Percentiles rank a stretch among this genome's conserved stretches.
Evolutionary conservation across 2,329 filamentous ascomycete genomes (phyloP).

Genomic region (Aspergillus aculeatus): DNA sequence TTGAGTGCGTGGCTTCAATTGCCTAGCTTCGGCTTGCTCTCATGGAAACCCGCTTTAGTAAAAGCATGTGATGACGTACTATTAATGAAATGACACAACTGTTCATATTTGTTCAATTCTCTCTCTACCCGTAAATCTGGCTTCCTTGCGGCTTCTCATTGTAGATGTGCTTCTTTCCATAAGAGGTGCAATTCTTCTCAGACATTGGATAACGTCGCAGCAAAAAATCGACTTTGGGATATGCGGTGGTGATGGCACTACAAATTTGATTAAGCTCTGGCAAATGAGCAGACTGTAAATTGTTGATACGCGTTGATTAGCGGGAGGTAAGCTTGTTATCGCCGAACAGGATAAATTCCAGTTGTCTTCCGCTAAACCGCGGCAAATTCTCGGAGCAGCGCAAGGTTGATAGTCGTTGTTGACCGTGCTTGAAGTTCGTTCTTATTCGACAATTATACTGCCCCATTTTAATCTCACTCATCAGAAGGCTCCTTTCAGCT

Average conservation of each 20-base stretch:
- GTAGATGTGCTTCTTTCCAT: background rate
- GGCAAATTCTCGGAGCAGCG: constrained; percentile 1
- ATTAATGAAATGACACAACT: constrained; percentile 29
- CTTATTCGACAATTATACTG: background rate
- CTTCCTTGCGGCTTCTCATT: background rate
- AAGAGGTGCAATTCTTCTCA: background rate
- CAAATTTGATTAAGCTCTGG: background rate
- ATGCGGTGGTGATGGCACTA: background rate
- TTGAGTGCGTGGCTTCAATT: constrained; percentile 23
- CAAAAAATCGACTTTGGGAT: background rate
- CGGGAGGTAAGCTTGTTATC: background rate
- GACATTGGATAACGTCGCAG: background rate
- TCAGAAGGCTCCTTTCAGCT: background rate
- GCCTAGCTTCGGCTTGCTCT: constrained; percentile 7
- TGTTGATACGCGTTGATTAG: background rate
- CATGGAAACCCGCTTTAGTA: constrained; percentile 12
- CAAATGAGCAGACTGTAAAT: background rate
- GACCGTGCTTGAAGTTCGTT: background rate
- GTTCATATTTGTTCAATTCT: constrained; percentile 6
- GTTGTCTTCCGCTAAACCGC: background rate
- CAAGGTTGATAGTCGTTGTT: background rate
- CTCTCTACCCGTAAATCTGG: background rate
- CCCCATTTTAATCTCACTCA: background rate
- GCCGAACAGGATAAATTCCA: background rate
- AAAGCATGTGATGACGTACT: constrained; percentile 29